Evolutionary conservation across 495 filamentous ascomycete genomes (phyloP).

Genomic region (Neurospora sp.): DNA sequence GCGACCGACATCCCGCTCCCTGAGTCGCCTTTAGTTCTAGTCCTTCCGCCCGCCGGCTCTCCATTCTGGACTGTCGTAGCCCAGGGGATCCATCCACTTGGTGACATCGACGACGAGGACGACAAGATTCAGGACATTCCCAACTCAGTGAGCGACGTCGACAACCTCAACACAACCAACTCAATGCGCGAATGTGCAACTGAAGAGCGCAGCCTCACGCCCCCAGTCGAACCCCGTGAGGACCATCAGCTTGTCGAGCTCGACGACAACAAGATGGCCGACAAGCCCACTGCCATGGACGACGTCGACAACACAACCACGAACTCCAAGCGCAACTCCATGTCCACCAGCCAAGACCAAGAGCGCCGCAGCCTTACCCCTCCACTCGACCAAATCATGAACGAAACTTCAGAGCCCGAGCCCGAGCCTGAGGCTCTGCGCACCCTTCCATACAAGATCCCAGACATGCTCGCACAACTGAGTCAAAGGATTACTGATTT

Average conservation of each 20-base stretch:
- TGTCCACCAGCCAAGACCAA: not conserved
- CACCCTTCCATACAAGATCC: not conserved
- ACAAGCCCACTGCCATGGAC: accelerated
- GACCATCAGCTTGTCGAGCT: not conserved
- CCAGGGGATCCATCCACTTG: not conserved
- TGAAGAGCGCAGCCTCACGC: not conserved
- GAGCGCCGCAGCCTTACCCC: not conserved
- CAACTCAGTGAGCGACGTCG: not conserved
- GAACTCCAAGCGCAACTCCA: not conserved
- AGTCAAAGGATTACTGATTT: not conserved
- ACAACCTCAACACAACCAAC: not conserved
- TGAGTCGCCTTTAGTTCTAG: not conserved
- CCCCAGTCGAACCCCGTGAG: accelerated
- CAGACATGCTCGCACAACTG: not conserved
- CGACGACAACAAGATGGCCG: too few species aligned
- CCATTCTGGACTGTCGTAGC: not conserved
- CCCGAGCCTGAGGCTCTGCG: not conserved
- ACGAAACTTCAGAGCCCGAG: not conserved
- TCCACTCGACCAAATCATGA: not conserved
- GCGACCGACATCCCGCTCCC: not conserved
- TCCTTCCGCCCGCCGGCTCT: not conserved
- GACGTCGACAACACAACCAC: not conserved
- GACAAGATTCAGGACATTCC: not conserved
- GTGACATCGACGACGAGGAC: not conserved
- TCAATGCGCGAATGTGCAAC: not conserved